A percentile compares a stretch with the other conserved stretches of the same genome.
phyloP scores from a whole-genome alignment of 2,329 filamentous ascomycete species.

The Pseudogymnoascus sp. region DNA sequence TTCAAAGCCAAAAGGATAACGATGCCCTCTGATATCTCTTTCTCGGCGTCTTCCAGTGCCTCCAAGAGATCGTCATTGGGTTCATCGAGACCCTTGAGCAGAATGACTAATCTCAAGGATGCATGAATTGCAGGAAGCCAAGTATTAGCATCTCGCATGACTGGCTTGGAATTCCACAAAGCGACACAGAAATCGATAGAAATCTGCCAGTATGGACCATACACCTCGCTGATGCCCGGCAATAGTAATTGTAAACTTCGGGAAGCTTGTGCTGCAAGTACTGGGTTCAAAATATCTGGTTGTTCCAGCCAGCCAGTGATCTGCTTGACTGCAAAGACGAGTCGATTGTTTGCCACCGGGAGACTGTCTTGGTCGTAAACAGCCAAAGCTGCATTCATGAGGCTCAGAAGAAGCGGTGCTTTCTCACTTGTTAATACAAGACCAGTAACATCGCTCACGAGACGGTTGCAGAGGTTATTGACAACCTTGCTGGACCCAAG shows the following conservation, averaged over 20 bases:
- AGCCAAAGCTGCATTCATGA: constrained; percentile 46
- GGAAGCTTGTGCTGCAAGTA: constrained; percentile 45
- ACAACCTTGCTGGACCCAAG: constrained; percentile 42
- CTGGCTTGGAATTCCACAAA: constrained; percentile 46
- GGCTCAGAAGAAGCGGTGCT: constrained; percentile 42
- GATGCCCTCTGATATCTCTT: constrained; percentile 49
- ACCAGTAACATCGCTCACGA: constrained; percentile 54
- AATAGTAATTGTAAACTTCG: constrained; percentile 55
- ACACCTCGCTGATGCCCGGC: constrained; percentile 70
- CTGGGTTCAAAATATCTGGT: constrained; percentile 36
- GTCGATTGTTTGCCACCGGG: constrained; percentile 46
- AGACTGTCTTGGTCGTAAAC: constrained; percentile 47
- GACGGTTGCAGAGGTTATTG: constrained; percentile 50
- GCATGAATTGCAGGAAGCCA: constrained; percentile 60
- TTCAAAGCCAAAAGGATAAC: constrained; percentile 55
- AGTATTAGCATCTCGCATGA: constrained; percentile 36
- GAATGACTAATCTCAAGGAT: constrained; percentile 63
- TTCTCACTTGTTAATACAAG: constrained; percentile 38
- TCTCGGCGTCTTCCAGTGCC: constrained; percentile 55
- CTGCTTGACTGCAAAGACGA: constrained; percentile 71
- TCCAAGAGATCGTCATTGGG: constrained; percentile 83
- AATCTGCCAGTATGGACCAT: constrained; percentile 79
- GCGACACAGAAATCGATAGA: constrained; percentile 51
- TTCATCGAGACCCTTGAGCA: constrained; percentile 58
- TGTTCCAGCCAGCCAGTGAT: constrained; percentile 64